Conservation (phyloP, 208 protist genomes). For the Entamoeba moshkovskii region DNA sequence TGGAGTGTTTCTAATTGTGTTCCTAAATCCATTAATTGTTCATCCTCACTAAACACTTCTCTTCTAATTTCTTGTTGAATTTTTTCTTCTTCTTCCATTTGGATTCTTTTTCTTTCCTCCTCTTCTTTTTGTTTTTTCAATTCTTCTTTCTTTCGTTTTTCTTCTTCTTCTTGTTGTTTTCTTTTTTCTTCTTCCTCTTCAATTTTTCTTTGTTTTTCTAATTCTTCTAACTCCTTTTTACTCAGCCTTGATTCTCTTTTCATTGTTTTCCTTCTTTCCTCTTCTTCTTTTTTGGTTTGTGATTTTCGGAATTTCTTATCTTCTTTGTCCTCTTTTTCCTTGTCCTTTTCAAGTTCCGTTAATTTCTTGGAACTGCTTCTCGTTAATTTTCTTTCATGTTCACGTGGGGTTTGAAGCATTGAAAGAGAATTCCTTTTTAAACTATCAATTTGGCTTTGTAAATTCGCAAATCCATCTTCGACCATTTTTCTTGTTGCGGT, state of each 20-base stretch:
- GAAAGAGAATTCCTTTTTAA: neutral
- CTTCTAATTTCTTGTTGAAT: neutral
- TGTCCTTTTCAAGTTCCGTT: neutral
- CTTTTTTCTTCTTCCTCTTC: neutral
- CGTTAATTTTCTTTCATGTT: neutral
- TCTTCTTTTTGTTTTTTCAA: neutral
- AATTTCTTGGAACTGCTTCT: neutral
- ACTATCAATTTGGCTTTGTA: neutral
- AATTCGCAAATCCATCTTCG: neutral
- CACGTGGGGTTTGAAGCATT: neutral
- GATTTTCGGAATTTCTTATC: too few species aligned
- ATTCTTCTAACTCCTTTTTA: neutral
- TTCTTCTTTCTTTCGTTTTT: neutral
- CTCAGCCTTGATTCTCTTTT: neutral
- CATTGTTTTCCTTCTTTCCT: neutral
- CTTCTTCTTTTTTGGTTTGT: neutral
- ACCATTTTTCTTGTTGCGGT: neutral
- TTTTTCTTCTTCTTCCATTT: neutral
- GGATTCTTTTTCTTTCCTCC: neutral
- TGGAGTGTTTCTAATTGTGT: neutral
- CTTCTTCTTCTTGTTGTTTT: neutral
- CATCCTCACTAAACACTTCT: neutral
- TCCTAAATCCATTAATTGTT: neutral
- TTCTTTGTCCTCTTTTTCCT: neutral
- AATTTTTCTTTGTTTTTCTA: neutral